A percentile compares a stretch with the other conserved stretches of the same genome.
phyloP scores from a whole-genome alignment of 129 eudicot species.

The Daucus carota region DH1_v3.0 NC_030385.2:43878501-43879000 shows the following conservation, averaged over 20 bases:
- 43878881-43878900: no score
- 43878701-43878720: conserved; percentile 62
- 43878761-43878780: conserved; percentile 77
- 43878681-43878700: conserved; percentile 45
- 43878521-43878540: conserved; percentile 14
- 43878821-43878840: no score
- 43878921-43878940: no score
- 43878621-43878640: conserved; percentile 2
- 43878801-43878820: no score
- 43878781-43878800: conserved; percentile 48
- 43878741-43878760: conserved; percentile 58
- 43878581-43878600: conserved; percentile 34
- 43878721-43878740: conserved; percentile 75
- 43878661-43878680: conserved; percentile 31
- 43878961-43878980: background rate
- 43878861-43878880: background rate
- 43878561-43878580: conserved; percentile 4
- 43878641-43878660: conserved; percentile 9
- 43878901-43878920: background rate
- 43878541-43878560: background rate
- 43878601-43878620: conserved; percentile 14
- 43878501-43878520: conserved; percentile 22
- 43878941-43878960: no score
- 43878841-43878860: background rate
- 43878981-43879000: background rate